These are phyloP conservation scores for Apiospora arundinis DNA, from an alignment of 2,329 filamentous ascomycete species.

Conservation along the genomic window DNA sequence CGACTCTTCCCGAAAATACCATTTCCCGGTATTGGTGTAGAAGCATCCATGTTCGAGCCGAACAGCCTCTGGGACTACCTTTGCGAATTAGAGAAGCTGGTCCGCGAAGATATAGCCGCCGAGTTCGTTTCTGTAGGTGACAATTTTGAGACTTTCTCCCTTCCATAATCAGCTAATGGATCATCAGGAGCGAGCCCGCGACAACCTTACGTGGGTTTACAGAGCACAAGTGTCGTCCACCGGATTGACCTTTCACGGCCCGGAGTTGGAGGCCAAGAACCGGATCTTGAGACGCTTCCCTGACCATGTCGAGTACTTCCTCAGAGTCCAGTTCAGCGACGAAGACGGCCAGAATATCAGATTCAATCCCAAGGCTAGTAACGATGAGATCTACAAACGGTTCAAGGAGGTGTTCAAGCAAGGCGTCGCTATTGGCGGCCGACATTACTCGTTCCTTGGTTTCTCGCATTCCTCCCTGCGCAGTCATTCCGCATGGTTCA, in stretches of 20 bases:
- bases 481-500: slow-evolving; percentile 72
- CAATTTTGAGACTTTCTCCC: no score
- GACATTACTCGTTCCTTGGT: slow-evolving; percentile 70
- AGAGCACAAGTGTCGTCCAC: slow-evolving; percentile 66
- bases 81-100: slow-evolving; percentile 48
- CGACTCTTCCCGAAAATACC: slow-evolving; percentile 58
- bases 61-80: slow-evolving; percentile 42
- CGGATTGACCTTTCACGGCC: slow-evolving; percentile 62
- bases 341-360: slow-evolving; percentile 71
- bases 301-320: slow-evolving; percentile 65
- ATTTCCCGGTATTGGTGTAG: slow-evolving; percentile 58
- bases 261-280: slow-evolving; percentile 72
- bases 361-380: slow-evolving; percentile 58
- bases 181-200: slow-evolving; percentile 35
- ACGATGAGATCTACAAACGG: slow-evolving; percentile 59
- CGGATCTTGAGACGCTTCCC: slow-evolving; percentile 72
- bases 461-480: slow-evolving; percentile 82
- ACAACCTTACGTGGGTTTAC: slow-evolving; percentile 58
- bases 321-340: slow-evolving; percentile 76
- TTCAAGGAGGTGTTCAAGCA: slow-evolving; percentile 65
- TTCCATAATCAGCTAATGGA: background rate
- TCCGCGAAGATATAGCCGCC: slow-evolving; percentile 34
- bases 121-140: slow-evolving; percentile 32
- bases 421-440: slow-evolving; percentile 69
- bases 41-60: slow-evolving; percentile 48